These are phyloP conservation scores for Alternaria tenuissima DNA, from an alignment of 2,329 filamentous ascomycete genomes.

Conservation along the genomic window DNA sequence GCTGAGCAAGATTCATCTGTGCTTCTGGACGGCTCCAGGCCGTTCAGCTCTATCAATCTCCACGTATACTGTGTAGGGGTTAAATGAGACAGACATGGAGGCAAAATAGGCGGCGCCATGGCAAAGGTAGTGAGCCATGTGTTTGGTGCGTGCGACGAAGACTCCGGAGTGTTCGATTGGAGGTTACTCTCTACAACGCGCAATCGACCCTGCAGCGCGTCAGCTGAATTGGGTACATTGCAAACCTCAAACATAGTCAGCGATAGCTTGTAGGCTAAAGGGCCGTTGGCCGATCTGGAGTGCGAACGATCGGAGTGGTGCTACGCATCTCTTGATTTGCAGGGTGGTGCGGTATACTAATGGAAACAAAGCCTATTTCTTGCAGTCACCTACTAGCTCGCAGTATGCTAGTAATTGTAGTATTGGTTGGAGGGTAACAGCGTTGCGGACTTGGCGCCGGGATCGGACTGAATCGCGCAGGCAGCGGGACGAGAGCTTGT, in stretches of 20 bases:
- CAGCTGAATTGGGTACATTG: conserved; percentile 1
- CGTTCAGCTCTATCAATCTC: background rate
- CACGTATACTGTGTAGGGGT: background rate
- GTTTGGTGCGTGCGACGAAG: background rate
- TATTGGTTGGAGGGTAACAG: conserved; percentile 13
- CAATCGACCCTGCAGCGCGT: conserved; percentile 2
- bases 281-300: background rate
- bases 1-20: background rate
- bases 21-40: background rate
- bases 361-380: too few relatives aligned
- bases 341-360: too few relatives aligned
- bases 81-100: background rate
- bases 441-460: conserved; percentile 4
- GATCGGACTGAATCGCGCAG: conserved; percentile 15
- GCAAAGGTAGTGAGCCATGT: conserved; percentile 1
- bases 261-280: background rate
- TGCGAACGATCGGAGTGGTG: background rate
- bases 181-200: background rate
- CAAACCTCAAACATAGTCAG: background rate
- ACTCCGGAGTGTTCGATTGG: conserved; percentile 1
- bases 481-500: conserved; percentile 22
- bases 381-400: conserved; percentile 4
- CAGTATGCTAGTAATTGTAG: conserved; percentile 1
- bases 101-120: background rate
- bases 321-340: too few relatives aligned